phyloP scores from a whole-genome alignment of 139 green algal species.

The Desmodesmus armatus region DNA sequence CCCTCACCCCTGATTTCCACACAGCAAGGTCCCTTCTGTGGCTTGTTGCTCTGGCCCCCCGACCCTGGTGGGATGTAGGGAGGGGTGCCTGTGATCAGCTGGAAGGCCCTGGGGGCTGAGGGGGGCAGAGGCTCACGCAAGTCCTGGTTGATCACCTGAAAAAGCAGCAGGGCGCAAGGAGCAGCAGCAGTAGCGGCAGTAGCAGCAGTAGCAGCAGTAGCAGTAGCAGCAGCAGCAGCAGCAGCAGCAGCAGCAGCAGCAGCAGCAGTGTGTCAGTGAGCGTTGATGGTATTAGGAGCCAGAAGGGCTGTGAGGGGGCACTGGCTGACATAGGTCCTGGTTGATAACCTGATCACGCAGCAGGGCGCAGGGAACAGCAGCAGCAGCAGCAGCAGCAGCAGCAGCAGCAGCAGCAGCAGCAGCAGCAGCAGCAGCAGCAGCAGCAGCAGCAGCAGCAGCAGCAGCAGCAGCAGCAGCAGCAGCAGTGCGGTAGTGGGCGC shows the following conservation, averaged over 20 bases:
- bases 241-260: not conserved
- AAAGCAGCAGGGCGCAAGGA: not conserved
- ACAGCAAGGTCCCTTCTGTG: slow-evolving; percentile 43
- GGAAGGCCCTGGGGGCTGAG: not conserved
- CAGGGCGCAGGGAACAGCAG: not conserved
- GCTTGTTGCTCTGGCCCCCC: no score
- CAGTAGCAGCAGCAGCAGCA: not conserved
- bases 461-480: not conserved
- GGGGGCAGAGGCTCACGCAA: not conserved
- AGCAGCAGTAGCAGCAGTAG: not conserved
- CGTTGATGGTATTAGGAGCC: no score
- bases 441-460: slow-evolving; percentile 4
- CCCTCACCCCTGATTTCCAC: slow-evolving; percentile 37
- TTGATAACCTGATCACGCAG: not conserved
- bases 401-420: not conserved
- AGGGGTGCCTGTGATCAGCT: slow-evolving; percentile 45
- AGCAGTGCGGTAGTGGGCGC: no score
- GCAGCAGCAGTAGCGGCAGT: not conserved
- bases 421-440: slow-evolving; percentile 2
- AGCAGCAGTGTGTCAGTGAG: no score
- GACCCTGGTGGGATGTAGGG: slow-evolving; percentile 43
- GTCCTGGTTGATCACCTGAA: slow-evolving; percentile 32
- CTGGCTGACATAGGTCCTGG: not conserved
- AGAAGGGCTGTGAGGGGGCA: no score
- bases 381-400: not conserved